Base-by-base conservation (phyloP, 305 asterid genomes). In the Nicotiana rustica region DNA sequence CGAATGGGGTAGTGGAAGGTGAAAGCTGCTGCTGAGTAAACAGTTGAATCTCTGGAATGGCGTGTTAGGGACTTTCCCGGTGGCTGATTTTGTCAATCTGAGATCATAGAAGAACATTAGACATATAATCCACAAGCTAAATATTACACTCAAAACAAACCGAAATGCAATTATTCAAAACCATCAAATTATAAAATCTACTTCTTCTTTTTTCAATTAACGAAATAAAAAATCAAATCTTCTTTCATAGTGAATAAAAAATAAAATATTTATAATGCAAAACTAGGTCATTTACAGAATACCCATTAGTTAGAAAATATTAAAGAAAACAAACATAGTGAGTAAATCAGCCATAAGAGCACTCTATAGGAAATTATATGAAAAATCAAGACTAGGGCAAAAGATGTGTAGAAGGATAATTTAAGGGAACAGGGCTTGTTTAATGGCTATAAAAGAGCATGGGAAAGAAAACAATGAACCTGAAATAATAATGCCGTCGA, bases 1-100 rank as follows among this genome's bases (percentile, higher is more conserved):
- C 57, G 21, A n/a, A 71, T 19, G 25, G 19, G 36, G 10, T 0
- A 0, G 13, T 19, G 13, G 12, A 19, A 19, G 57, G 7, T 3
- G 8, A 21, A 12, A 47, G 19, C 14, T 47, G 55, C 55, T 47
- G 14, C 4, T 33, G 35, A 33, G 35, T 33, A 33, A 33, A 33
- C 4, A 33, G 35, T 33, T 33, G 35, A 33, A 33, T 25, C 25
- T 33, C 35, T 33, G 35, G 35, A 3, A 33, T 33, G 35, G 5
- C 35, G 35, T 33, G 35, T 33, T 4, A 33, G 35, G 35, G 35
- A 33, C 35, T 33, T 33, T 33, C 4, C 35, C 35, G 35, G 35
- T 25, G 25, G 25, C 25, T 25, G 81, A 96, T 92, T 10, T 60
- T 92, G 15, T 92, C 97, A 67, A 86, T 86, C 98, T 93, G 38